Conservation (phyloP, 495 filamentous ascomycete species). For the Tricharina praecox region DNA sequence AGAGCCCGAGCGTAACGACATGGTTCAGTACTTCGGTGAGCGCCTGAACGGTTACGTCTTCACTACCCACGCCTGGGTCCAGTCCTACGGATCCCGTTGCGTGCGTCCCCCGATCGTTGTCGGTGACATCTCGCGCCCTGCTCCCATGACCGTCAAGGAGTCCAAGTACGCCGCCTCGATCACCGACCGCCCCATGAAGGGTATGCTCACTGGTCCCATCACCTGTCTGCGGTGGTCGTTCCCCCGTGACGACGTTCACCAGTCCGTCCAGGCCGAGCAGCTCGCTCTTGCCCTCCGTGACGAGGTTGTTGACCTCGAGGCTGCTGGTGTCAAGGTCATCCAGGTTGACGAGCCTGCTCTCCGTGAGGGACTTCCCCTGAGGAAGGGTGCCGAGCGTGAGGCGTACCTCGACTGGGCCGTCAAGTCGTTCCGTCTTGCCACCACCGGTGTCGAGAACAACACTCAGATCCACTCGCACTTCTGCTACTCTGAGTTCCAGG, state of each 20-base stretch:
- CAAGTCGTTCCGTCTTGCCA: conserved; percentile 86
- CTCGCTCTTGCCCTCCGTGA: conserved; percentile 94
- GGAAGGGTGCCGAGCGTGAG: conserved; percentile 75
- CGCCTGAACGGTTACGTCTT: conserved; percentile 91
- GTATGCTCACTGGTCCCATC: conserved; percentile 98
- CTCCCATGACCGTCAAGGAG: conserved; percentile 98
- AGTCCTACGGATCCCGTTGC: conserved; percentile 94
- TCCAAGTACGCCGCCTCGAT: conserved; percentile 93
- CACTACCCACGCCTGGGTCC: conserved; percentile 97
- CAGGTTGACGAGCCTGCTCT: conserved; percentile 99
- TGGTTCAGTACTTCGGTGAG: conserved; percentile 99
- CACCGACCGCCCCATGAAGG: conserved; percentile 95
- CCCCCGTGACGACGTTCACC: conserved; percentile 97
- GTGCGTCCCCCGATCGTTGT: conserved; percentile 96
- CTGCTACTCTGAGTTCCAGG: conserved; percentile 99
- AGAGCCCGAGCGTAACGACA: conserved; percentile 98
- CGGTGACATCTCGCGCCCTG: conserved; percentile 89
- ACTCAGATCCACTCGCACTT: conserved; percentile 99
- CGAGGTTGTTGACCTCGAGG: conserved; percentile 93
- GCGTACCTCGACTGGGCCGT: conserved; percentile 94
- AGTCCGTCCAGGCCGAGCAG: conserved; percentile 96
- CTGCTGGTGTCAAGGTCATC: conserved; percentile 89
- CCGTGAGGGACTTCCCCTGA: conserved; percentile 95
- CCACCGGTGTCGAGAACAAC: conserved; percentile 72
- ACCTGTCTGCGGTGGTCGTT: conserved; percentile 98